Base-by-base conservation (phyloP, 371 early-diverging fungal genomes). In the Dichotomocladium elegans region DNA sequence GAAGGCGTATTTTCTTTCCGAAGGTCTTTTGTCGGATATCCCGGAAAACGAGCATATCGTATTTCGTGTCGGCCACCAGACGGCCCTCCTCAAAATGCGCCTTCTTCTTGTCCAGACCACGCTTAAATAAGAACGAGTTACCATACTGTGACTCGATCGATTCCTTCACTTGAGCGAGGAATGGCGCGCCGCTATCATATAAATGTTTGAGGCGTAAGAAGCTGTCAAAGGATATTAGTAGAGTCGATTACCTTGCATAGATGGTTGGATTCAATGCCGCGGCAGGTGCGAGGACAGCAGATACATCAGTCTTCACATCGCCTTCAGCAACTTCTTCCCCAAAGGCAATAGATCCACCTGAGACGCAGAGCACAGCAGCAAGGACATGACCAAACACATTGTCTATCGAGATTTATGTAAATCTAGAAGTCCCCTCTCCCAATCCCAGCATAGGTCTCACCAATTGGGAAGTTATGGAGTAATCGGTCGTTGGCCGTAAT, bases 1-100 rank as follows among this genome's bases (percentile, higher is more conserved):
- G 50, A 46, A 88, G 54, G 25, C 83, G 70, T 30, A 98, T 74
- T 29, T 85, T 66, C 19, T 96, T 97, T 41, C 99, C 99, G 55
- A 99, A 87, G 22, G 88, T 65, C 31, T 76, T 81, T 51, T 66
- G 68, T 22, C 66, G 67, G 43, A 74, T 72, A 43, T 69, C 68
- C 37, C 78, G 65, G 51, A 74, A 77, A 8, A 74, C 74, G 25
- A 77, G 51, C 74, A 70, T 72, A 30, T 77, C 78, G 25, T 74
- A 77, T 41, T 63, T 73, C 51, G 70, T 71, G 29, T 77, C 74
- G 31, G 53, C 61, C 2, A 77, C 67, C 26, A 73, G 44, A 7
- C 74, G 69, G 41, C 78, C 66, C 41, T 77, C 70, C 19, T 57
- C 42, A 42, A 77, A 61, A 19, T 67, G 60, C 7, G 43, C 58